A percentile compares a stretch with the other conserved stretches of the same genome.
Evolutionary conservation across 2,329 filamentous ascomycete genomes (phyloP).

Genomic region (Calonectria multiphialidica): DNA sequence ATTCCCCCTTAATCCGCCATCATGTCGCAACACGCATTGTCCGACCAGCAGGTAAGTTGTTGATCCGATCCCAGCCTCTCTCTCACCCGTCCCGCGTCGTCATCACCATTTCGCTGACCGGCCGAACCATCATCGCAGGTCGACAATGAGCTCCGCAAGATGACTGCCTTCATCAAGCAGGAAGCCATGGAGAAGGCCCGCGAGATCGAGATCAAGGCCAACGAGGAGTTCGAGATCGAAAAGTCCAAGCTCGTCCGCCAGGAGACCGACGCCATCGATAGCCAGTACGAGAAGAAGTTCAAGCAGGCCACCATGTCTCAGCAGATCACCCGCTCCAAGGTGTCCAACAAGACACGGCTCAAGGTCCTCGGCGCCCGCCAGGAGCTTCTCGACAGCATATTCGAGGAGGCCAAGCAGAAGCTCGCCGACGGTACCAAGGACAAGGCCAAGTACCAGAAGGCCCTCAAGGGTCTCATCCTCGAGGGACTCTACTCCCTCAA

Average conservation of each 20-base stretch:
- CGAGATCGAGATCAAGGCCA: slow-evolving; percentile 98
- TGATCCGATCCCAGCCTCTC: slow-evolving; percentile 33
- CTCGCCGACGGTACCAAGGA: slow-evolving; percentile 75
- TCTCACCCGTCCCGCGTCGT: slow-evolving; percentile 19
- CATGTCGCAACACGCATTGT: slow-evolving; percentile 97
- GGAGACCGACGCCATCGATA: slow-evolving; percentile 93
- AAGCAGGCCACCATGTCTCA: slow-evolving; percentile 98
- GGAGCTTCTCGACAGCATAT: slow-evolving; percentile 90
- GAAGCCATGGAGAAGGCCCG: slow-evolving; percentile 97
- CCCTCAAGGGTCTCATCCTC: slow-evolving; percentile 85
- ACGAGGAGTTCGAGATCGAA: slow-evolving; percentile 99
- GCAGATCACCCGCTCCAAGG: slow-evolving; percentile 96
- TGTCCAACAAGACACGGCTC: slow-evolving; percentile 95
- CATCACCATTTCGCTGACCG: slow-evolving; percentile 30
- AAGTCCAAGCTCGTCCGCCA: slow-evolving; percentile 98
- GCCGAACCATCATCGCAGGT: slow-evolving; percentile 69
- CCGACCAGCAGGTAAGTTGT: slow-evolving; percentile 92
- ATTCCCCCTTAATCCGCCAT: slow-evolving; percentile 53
- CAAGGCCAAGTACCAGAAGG: slow-evolving; percentile 78
- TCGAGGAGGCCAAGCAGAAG: slow-evolving; percentile 82
- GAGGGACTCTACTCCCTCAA: slow-evolving; percentile 91
- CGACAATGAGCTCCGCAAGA: slow-evolving; percentile 98
- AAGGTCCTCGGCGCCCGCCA: slow-evolving; percentile 89
- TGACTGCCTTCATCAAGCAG: slow-evolving; percentile 99
- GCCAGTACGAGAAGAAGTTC: slow-evolving; percentile 97